phyloP scores from a whole-genome alignment of 2,329 filamentous ascomycete genomes.

The Ophiostoma novo-ulmi region DNA sequence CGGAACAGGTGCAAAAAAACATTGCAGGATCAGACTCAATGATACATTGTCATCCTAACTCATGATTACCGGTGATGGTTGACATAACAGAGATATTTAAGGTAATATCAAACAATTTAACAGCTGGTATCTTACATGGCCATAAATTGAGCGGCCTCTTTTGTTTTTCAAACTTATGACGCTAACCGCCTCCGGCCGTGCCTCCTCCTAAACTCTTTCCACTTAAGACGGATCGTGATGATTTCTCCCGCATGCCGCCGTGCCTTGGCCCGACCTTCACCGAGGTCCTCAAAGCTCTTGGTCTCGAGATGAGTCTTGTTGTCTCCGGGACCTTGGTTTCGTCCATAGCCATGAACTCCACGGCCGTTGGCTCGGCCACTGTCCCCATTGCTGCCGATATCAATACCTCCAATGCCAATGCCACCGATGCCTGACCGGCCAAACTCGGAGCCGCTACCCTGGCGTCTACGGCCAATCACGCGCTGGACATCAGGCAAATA shows the following conservation, averaged over 20 bases:
- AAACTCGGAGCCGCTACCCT: background rate
- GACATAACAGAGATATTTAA: background rate
- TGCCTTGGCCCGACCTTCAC: slow-evolving; percentile 45
- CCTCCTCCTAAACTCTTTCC: slow-evolving; percentile 37
- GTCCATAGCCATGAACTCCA: background rate
- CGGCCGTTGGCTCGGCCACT: slow-evolving; percentile 12
- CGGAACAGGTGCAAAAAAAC: background rate
- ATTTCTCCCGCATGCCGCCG: slow-evolving; percentile 42
- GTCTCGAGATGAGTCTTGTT: slow-evolving; percentile 33
- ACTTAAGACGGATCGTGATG: slow-evolving; percentile 43
- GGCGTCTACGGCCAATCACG: slow-evolving; percentile 33
- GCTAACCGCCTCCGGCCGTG: slow-evolving; percentile 26
- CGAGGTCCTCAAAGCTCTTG: slow-evolving; percentile 48
- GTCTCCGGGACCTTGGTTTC: background rate
- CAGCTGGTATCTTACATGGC: background rate
- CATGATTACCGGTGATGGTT: background rate
- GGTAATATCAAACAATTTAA: background rate
- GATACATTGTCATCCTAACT: background rate
- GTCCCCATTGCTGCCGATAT: background rate
- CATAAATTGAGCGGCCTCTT: background rate
- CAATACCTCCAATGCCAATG: background rate
- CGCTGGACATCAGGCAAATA: slow-evolving; percentile 48
- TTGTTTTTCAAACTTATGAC: background rate
- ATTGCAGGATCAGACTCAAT: background rate
- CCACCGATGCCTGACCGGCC: background rate